Percentiles rank a stretch among this genome's conserved stretches.
phyloP scores from a whole-genome alignment of 768 basidiomycete genomes.

The Russula vinacea region DNA sequence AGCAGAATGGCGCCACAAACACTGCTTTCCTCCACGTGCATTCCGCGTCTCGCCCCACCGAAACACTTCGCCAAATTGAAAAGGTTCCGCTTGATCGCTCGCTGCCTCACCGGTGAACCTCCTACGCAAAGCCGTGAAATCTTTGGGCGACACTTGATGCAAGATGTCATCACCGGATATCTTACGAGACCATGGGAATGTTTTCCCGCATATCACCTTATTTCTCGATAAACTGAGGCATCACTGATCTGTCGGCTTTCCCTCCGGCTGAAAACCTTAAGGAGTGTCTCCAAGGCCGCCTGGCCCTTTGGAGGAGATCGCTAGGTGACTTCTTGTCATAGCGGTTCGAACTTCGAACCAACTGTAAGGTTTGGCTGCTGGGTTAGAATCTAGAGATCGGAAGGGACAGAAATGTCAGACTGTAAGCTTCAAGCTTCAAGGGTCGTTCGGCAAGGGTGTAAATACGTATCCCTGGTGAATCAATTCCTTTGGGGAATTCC shows the following conservation, averaged over 20 bases:
- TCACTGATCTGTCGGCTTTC: background rate
- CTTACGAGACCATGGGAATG: background rate
- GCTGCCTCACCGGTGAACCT: background rate
- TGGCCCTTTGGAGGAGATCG: background rate
- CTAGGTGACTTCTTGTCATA: background rate
- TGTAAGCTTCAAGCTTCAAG: conserved; percentile 1
- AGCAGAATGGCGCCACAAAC: conserved; percentile 13
- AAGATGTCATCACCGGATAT: background rate
- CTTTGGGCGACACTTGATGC: background rate
- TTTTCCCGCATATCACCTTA: background rate
- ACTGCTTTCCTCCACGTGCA: background rate
- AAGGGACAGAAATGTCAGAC: background rate
- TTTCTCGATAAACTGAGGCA: background rate
- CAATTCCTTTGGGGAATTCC: conserved; percentile 67
- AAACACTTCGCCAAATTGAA: background rate
- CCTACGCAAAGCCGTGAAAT: background rate
- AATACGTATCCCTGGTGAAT: background rate
- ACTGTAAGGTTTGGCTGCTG: background rate
- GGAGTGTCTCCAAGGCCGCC: background rate
- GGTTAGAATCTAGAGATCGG: background rate
- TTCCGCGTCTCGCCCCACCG: conserved; percentile 7
- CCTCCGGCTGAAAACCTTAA: background rate
- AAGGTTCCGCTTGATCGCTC: background rate
- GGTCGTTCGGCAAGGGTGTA: background rate
- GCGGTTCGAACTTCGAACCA: conserved; percentile 22